A percentile compares a stretch with the other conserved stretches of the same genome.
Conservation (phyloP, 305 asterid genomes). For the Plantago coronopus region DNA sequence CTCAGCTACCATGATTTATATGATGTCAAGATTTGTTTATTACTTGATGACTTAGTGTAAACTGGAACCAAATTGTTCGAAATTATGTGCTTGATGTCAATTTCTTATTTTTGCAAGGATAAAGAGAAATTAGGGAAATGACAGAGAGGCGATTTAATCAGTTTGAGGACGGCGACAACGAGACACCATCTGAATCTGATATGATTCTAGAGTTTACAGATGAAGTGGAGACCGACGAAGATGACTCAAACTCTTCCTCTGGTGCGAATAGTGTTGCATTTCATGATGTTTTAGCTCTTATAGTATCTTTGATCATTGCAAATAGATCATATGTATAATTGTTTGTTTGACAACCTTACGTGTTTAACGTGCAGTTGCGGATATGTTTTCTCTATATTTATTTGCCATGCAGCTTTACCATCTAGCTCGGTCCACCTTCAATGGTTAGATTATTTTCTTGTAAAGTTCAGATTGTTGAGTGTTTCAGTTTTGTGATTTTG, state of each 20-base stretch:
- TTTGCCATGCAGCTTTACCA: neutral
- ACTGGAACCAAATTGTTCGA: no score
- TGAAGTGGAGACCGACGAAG: conserved; percentile 37
- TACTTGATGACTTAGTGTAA: no score
- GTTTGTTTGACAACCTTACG: neutral
- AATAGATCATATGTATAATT: neutral
- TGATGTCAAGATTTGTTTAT: no score
- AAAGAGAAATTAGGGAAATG: conserved; percentile 29
- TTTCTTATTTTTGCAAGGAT: no score
- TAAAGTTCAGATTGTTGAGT: neutral
- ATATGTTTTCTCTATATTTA: neutral
- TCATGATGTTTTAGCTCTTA: neutral
- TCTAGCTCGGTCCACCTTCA: neutral
- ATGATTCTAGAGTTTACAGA: conserved; percentile 51
- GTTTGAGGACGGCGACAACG: conserved; percentile 65
- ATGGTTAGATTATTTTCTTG: conserved; percentile 4
- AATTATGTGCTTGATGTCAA: no score
- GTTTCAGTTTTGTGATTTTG: neutral
- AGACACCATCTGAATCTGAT: conserved; percentile 65
- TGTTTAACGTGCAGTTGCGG: neutral
- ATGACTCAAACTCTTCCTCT: conserved; percentile 56
- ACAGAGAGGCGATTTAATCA: conserved; percentile 77
- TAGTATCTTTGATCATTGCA: neutral
- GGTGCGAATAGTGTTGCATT: conserved; percentile 35
- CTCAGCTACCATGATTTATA: no score